Evolutionary conservation across 441 rosid species (phyloP), one percentile per base, ranked within the genome.

Genomic region (Adansonia rubrostipa): DNA sequence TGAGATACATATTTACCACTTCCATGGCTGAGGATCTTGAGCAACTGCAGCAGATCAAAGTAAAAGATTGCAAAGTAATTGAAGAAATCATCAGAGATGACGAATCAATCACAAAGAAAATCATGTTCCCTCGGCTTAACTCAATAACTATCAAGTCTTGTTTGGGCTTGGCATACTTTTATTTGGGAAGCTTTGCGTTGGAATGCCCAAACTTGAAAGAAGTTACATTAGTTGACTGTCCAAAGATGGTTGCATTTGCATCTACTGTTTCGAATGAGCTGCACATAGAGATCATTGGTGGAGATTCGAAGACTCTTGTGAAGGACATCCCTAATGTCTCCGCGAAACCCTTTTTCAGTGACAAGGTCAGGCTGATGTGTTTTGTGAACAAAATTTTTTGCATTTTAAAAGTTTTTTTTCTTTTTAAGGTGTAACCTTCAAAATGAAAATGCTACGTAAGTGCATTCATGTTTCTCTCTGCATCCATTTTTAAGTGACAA

Each of bases 161-260:
- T 51, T 51, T 71, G 74, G 45, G 15, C 22, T 15, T 71, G 61
- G 40, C 45, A 51, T 15, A 60, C 42, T 71, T 71, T 71, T 71
- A 15, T 19, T 17, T 57, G 50, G 64, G 63, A 57, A 73, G 36
- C 19, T 73, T 40, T 36, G 64, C 64, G 9, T 56, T 73, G 63
- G 51, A 54, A 73, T 73, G 33, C 36, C 76, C 76, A 2, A 57
- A 73, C 76, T 57, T 73, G 76, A 73, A 56, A 36, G 76, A 73
- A 73, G 22, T 57, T 56, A 71, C 61, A n/a, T 51, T 71, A 51
- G 61, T 71, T 28, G 20, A 36, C 45, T 71, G 74, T 51, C 61
- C 60, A 51, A 51, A 71, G 14, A 54, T 73, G 76, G 33, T 56
- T 57, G 51, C 63, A 54, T 56, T 73, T 17, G 76, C 64, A 72